A percentile compares a stretch with the other conserved stretches of the same genome.
These are phyloP conservation scores for Gyrodon lividus DNA, from an alignment of 768 basidiomycete species.

Conservation along the genomic window DNA sequence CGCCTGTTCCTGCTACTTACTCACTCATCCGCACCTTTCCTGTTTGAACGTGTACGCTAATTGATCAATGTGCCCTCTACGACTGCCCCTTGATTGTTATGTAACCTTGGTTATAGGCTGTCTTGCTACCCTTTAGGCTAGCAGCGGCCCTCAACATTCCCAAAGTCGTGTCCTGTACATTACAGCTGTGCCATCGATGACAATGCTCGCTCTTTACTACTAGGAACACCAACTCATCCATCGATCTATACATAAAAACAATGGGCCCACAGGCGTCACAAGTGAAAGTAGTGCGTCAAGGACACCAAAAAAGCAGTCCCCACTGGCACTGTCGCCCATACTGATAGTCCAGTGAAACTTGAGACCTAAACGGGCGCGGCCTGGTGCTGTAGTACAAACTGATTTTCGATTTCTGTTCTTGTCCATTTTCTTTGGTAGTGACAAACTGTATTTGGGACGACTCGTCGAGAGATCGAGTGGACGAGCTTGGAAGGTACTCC, in stretches of 20 bases:
- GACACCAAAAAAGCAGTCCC: too few species aligned
- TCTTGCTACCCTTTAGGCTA: constrained; percentile 16
- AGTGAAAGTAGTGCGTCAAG: background rate
- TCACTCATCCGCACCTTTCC: constrained; percentile 19
- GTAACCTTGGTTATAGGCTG: constrained; percentile 23
- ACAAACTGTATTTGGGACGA: background rate
- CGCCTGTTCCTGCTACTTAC: constrained; percentile 25
- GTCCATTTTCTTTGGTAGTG: background rate
- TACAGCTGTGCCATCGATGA: constrained; percentile 20
- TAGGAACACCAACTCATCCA: too few species aligned
- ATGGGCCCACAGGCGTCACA: background rate
- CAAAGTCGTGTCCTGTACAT: constrained; percentile 14
- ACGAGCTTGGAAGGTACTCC: background rate
- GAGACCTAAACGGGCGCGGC: constrained; percentile 3
- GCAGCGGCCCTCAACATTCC: constrained; percentile 5
- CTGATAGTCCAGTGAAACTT: too few species aligned
- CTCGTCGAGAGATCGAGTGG: background rate
- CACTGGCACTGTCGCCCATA: too few species aligned
- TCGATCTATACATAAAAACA: too few species aligned
- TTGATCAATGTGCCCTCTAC: constrained; percentile 21
- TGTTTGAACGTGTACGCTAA: constrained; percentile 35
- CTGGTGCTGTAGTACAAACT: background rate
- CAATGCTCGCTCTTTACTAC: constrained; percentile 12
- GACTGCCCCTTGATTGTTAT: constrained; percentile 25
- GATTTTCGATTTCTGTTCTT: constrained; percentile 1